Base-by-base conservation (phyloP, 1,284 basidiomycete genomes). In the Pyrrhoderma lamaoense region DNA sequence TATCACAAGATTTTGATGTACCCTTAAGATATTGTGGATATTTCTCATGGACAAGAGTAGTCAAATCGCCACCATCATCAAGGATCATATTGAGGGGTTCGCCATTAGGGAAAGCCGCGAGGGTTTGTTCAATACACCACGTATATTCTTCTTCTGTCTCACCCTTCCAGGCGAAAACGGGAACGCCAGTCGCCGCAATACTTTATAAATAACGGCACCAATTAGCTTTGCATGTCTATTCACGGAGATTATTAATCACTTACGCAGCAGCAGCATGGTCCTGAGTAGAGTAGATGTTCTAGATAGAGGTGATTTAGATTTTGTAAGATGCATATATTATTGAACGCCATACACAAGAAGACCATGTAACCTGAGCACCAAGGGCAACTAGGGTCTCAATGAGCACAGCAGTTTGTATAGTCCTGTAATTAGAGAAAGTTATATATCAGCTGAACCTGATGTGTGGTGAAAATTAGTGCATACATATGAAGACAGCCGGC, bases 251-350 rank as follows among this genome's bases (percentile, higher is more conserved):
- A 35, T 27, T n/a, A 40, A 8, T 22, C 8, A 77, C 83, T 64
- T 66, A 89, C 85, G 93, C 96, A 59, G 95, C 90, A 55, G 95
- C 96, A 56, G 95, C 95, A 72, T 99, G 95, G 71, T 99, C 95
- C 70, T 94, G 96, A 53, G 95, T 99, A 52, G 96, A 99, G 77
- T 96, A 99, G 70, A 99, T 99, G 79, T 99, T 99, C 88, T 89
- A 59, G 49, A 59, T 35, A 58, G 43, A 13, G 35, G 14, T n/a
- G n/a, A 22, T 14, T 55, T 34, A 9, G 18, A 46, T 14, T 45
- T 44, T 35, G 18, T 54, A 16, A 49, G 56, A 23, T 27, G 19
- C 42, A 45, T 47, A 27, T 45, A 22, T 22, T 40, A 7, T 40
- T 40, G 38, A 9, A 43, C n/a, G 43, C 74, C 83, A 53, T 67